Base-by-base conservation (phyloP, 176 grass and related monocot genomes). In the Zea mays region DNA sequence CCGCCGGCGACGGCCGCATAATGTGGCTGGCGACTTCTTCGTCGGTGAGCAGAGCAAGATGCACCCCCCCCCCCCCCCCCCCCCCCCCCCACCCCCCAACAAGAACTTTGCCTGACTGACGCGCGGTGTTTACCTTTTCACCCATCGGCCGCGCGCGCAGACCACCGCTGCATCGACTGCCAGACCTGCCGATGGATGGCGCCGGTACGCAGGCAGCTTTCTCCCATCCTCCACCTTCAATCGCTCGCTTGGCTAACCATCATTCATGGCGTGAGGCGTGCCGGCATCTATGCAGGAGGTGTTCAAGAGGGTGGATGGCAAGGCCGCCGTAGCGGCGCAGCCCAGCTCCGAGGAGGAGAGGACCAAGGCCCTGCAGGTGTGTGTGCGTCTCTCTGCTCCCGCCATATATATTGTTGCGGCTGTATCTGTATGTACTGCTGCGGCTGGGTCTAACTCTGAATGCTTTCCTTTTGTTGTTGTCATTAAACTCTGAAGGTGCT, bases 141-240 rank as follows among this genome's bases (percentile, higher is more conserved):
- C 27, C 27, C 27, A 27, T 27, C 43, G 43, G 27, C 27, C 27
- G 27, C 27, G 27, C 4, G 1, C 17, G 17, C 83, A 97, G 94
- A 97, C 62, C 85, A 86, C 15, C 76, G 76, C 3, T 97, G 94
- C 81, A 97, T 97, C 72, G 94, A 97, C 50, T 97, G 94, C 81
- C 84, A 87, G 65, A 90, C 91, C 57, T 97, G 94, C 80, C 91
- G 94, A 58, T 97, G 94, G 94, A 97, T 97, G 86, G 94, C 94
- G 50, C 91, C 94, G 65, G 88, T 88, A 50, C 4, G 51, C 15
- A 6, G 6, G 55, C 55, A 58, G 8, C 55, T n/a, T 55, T 2
- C 5, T 52, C 50, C 50, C 4, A n/a, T 56, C 14, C 62, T 50
- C 54, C 48, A 49, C 0, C 50, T 56, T 55, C 36, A 1, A 2